phyloP scores from a whole-genome alignment of 257 asterid genomes.

The Solanum pinnatisectum region DNA sequence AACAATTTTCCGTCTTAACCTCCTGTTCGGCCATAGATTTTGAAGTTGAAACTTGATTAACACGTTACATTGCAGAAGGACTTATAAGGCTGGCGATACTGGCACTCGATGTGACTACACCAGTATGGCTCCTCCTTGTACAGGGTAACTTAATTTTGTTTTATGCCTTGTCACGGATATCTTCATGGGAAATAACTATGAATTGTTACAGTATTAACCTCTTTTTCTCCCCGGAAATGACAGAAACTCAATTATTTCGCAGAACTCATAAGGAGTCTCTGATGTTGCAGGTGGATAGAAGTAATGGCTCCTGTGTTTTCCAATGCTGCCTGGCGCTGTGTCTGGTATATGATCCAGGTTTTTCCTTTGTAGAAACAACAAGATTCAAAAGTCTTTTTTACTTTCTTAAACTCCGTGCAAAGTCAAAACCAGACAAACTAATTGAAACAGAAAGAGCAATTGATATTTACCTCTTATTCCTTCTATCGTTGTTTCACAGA shows the following conservation, averaged over 20 bases:
- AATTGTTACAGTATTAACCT: neutral
- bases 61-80: conserved; percentile 38
- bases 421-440: neutral
- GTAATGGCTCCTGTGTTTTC: conserved; percentile 96
- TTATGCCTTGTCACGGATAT: neutral
- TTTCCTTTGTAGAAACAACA: neutral
- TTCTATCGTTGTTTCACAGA: conserved; percentile 24
- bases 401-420: neutral
- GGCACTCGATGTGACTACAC: conserved; percentile 45
- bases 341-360: conserved; percentile 89
- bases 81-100: conserved; percentile 45
- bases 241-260: neutral
- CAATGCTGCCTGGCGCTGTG: conserved; percentile 74
- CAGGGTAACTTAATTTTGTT: conserved; percentile 47
- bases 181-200: neutral
- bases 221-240: neutral
- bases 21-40: neutral
- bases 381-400: neutral
- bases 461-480: neutral
- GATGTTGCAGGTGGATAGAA: conserved; percentile 67
- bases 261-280: neutral
- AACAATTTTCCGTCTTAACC: neutral
- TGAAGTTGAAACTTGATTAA: neutral
- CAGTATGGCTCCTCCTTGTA: conserved; percentile 77
- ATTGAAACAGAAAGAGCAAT: neutral